Evolutionary conservation across 805 yeast species (phyloP).

Genomic region (Metschnikowia santaceciliae): DNA sequence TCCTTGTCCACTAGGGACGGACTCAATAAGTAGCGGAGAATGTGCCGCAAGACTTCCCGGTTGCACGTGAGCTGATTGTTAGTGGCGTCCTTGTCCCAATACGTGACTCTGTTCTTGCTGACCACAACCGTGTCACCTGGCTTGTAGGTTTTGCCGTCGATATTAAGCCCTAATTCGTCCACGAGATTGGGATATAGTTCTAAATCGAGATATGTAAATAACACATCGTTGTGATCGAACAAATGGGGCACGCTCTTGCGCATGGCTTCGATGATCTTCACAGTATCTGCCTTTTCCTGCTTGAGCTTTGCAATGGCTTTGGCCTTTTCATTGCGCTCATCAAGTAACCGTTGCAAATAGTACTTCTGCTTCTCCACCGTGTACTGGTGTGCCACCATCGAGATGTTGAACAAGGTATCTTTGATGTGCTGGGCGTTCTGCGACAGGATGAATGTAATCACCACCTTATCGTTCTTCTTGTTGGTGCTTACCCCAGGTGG

Average conservation of each 20-base stretch:
- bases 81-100: slow-evolving; percentile 29
- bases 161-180: slow-evolving; percentile 33
- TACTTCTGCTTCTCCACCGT: slow-evolving; percentile 40
- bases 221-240: slow-evolving; percentile 38
- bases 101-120: slow-evolving; percentile 37
- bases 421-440: slow-evolving; percentile 29
- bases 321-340: slow-evolving; percentile 34
- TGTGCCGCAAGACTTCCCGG: slow-evolving; percentile 30
- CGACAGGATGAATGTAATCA: slow-evolving; percentile 47
- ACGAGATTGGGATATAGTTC: slow-evolving; percentile 30
- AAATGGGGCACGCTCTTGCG: slow-evolving; percentile 47
- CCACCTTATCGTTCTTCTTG: slow-evolving; percentile 39
- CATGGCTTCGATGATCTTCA: slow-evolving; percentile 45
- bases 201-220: slow-evolving; percentile 51
- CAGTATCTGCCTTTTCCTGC: slow-evolving; percentile 39
- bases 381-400: slow-evolving; percentile 48
- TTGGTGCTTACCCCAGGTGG: slow-evolving; percentile 14
- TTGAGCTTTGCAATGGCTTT: slow-evolving; percentile 42
- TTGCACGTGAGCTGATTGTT: slow-evolving; percentile 37
- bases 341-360: slow-evolving; percentile 31
- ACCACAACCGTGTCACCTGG: slow-evolving; percentile 59
- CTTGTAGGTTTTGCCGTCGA: slow-evolving; percentile 27
- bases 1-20: slow-evolving; percentile 20
- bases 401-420: slow-evolving; percentile 34
- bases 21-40: slow-evolving; percentile 38